Evolutionary conservation across 352 stramenopile genomes (phyloP).

Genomic region (Blastocystis sp.): DNA sequence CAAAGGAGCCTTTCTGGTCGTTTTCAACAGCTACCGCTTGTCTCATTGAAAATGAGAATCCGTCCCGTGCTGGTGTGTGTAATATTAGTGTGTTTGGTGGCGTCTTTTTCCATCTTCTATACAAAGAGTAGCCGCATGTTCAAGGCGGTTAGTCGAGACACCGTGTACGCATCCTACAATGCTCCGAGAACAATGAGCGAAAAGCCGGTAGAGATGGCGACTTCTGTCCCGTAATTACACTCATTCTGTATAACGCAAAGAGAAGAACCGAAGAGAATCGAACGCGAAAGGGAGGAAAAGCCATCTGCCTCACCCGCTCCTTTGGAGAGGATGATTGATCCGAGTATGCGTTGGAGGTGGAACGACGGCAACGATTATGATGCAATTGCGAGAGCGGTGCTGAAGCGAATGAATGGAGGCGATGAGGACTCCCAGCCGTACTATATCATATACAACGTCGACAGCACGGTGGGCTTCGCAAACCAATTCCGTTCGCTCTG

Average conservation of each 20-base stretch:
- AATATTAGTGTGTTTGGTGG: neutral
- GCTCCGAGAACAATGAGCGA: no score
- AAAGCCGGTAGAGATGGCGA: no score
- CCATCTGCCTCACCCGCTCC: neutral
- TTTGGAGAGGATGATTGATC: neutral
- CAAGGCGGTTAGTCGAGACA: no score
- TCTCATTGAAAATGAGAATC: neutral
- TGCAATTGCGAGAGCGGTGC: neutral
- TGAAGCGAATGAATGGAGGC: slow-evolving; percentile 14
- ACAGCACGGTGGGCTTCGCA: slow-evolving; percentile 50
- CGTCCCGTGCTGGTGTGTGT: neutral
- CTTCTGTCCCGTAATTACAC: no score
- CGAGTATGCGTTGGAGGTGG: slow-evolving; percentile 24
- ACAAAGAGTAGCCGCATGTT: neutral
- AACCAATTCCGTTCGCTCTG: slow-evolving; percentile 45
- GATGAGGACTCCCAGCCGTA: neutral
- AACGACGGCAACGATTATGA: slow-evolving; percentile 35
- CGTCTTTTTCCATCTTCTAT: neutral
- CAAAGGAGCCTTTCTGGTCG: no score
- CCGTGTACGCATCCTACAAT: no score
- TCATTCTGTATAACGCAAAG: no score
- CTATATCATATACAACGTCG: slow-evolving; percentile 43
- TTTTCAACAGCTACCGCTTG: no score
- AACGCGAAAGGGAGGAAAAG: no score
- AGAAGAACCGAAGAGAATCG: no score